A percentile compares a stretch with the other conserved stretches of the same genome.
These are phyloP conservation scores for Lojkania enalia DNA, from an alignment of 2,329 filamentous ascomycete species.

Conservation along the genomic window DNA sequence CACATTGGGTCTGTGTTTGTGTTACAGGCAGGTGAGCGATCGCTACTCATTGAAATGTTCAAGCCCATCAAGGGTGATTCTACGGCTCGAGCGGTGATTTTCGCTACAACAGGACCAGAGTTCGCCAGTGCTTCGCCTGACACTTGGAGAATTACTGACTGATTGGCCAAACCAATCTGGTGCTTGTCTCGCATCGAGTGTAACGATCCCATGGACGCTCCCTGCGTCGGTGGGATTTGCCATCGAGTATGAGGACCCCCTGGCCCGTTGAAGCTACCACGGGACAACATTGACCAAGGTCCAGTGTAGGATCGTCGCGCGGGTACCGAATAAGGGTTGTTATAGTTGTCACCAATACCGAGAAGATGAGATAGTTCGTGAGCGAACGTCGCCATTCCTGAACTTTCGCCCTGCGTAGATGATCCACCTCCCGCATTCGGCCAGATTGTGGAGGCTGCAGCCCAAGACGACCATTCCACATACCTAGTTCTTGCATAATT, in stretches of 20 bases:
- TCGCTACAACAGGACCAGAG: conserved; percentile 51
- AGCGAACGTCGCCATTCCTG: conserved; percentile 57
- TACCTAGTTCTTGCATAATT: conserved; percentile 58
- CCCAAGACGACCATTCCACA: conserved; percentile 59
- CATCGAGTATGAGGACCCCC: conserved; percentile 58
- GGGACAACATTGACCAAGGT: conserved; percentile 57
- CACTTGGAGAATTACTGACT: conserved; percentile 51
- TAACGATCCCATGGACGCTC: conserved; percentile 55
- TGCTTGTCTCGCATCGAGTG: conserved; percentile 60
- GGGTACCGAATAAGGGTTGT: conserved; percentile 56
- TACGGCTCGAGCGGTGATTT: conserved; percentile 54
- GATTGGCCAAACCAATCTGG: conserved; percentile 54
- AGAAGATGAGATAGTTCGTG: conserved; percentile 59
- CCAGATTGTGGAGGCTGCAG: conserved; percentile 56
- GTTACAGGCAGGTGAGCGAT: conserved; percentile 53
- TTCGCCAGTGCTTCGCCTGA: conserved; percentile 48
- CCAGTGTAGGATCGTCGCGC: conserved; percentile 55
- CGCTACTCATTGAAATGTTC: conserved; percentile 50
- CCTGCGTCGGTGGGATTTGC: conserved; percentile 56
- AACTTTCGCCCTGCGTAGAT: conserved; percentile 58
- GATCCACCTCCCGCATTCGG: conserved; percentile 58
- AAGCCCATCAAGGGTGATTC: conserved; percentile 53
- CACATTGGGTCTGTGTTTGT: conserved; percentile 50
- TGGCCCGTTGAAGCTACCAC: conserved; percentile 58
- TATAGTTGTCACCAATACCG: conserved; percentile 60